Evolutionary conservation across 768 basidiomycete species (phyloP), one percentile per base, ranked within the genome.

Genomic region (Rhodotorula toruloides): DNA sequence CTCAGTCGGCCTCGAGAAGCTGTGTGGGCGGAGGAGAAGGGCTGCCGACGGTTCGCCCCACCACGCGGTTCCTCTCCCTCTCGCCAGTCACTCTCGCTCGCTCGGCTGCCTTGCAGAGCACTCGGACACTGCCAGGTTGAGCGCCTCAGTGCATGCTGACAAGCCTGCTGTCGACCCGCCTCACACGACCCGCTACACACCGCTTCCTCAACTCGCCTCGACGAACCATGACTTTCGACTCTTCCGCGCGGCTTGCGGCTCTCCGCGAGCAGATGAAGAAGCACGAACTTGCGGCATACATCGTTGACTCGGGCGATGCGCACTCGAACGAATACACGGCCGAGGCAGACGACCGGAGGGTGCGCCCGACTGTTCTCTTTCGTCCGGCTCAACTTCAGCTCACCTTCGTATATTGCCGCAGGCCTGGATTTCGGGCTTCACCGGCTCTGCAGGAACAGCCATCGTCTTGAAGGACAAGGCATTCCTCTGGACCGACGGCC

Each of bases 401-500:
- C 49, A 61, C 58, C 55, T 58, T 58, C 52, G 43, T 48, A 54
- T 54, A 42, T 32, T 34, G 63, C n/a, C 82, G 91, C 62, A 83
- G 94, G 88, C 84, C 0, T 98, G 84, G 79, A 90, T 99, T 70
- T 92, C 90, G 39, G 90, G 90, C 17, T 99, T 97, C 79, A 90
- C 84, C 63, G 96, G 96, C 32, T 94, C 62, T 4, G 61, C 57
- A 87, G 89, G 90, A 50, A 87, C 85, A 65, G 92, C 90, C 4
- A 76, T 93, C 48, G 80, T 94, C 31, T 89, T 89, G 0, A 75
- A 79, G 53, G 80, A 86, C 36, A 80, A 84, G 8, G 93, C 92
- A 0, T 85, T 81, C 67, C 81, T 96, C 54, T 98, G 94, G 79
- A 98, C 94, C 4, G 94, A 99, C 79, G 96, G 94, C 6, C 80